phyloP scores from a whole-genome alignment of 2,329 filamentous ascomycete genomes.

The Xylogone sp. region DNA sequence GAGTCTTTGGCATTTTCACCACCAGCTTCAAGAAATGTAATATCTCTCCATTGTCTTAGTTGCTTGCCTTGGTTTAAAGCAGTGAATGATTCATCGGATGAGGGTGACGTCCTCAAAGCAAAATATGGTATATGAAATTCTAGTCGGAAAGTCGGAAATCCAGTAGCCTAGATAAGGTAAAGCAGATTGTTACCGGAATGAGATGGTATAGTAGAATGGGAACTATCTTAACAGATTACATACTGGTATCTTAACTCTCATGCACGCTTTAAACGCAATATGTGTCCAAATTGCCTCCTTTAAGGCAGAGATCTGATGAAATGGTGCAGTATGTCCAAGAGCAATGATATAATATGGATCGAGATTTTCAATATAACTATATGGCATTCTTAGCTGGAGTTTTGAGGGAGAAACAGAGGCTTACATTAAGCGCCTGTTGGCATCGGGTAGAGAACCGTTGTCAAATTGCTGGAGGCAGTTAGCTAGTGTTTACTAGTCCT shows the following conservation, averaged over 20 bases:
- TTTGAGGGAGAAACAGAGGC: too few species aligned
- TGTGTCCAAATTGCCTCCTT: constrained; percentile 10
- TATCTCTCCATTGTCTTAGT: constrained; percentile 5
- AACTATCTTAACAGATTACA: too few species aligned
- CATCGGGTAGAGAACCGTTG: too few species aligned
- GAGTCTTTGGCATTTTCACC: background rate
- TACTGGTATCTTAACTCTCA: constrained; percentile 9
- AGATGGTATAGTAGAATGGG: too few species aligned
- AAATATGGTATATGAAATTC: constrained; percentile 11
- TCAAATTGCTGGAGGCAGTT: too few species aligned
- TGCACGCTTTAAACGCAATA: constrained; percentile 4
- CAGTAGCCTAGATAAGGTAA: constrained; percentile 4
- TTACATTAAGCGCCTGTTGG: too few species aligned
- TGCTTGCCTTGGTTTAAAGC: constrained; percentile 3
- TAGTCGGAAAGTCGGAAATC: constrained; percentile 6
- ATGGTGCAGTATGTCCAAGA: constrained; percentile 6
- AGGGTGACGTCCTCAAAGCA: constrained; percentile 2
- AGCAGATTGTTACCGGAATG: background rate
- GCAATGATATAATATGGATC: constrained; percentile 5
- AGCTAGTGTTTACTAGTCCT: too few species aligned
- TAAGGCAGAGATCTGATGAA: constrained; percentile 5
- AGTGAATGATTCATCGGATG: background rate
- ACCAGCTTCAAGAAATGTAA: constrained; percentile 14
- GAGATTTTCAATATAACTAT: constrained; percentile 1
- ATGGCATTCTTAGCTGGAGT: too few species aligned